Evolutionary conservation across 345 rosid genomes (phyloP), one percentile per base, ranked within the genome.

Genomic region (Rhizophora apiculata): DNA sequence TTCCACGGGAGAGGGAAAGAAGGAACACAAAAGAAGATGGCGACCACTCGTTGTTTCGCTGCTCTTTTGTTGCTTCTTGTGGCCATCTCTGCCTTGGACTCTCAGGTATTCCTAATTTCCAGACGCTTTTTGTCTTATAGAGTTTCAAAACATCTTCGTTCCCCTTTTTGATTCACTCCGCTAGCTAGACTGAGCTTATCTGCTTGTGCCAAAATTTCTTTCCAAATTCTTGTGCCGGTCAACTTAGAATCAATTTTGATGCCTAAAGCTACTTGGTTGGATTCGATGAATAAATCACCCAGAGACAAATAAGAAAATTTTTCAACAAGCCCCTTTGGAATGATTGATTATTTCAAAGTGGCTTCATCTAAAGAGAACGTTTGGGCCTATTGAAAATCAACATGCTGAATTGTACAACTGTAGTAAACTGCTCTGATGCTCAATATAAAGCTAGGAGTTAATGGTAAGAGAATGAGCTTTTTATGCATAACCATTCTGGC

Each of bases 11-110:
- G 9, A 20, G 57, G 53, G 24, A n/a, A 27, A 27, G 9, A 15
- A 8, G 16, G 5, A 21, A 37, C 62, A 19, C 30, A 34, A 29
- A 29, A 0, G 10, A 27, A 29, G 13, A 60, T 63, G 66, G 66
- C 52, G 21, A 43, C 54, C 53, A 6, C 30, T 39, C 53, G 6
- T 20, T 37, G 18, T 26, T 37, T 63, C 20, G 27, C 66, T 18
- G 8, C 66, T 43, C 53, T 60, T 15, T 31, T 60, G 63, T n/a
- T 63, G n/a, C 66, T 60, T 30, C 59, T 69, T 48, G 39, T 21
- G 65, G 24, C 55, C 34, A 30, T 69, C 43, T 61, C 66, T 32
- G 10, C 31, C 49, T 49, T 54, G 53, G 31, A 60, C 32, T 19
- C 22, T 2, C 49, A 61, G 72, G 72, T 69, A 30, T 68, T 54